phyloP scores from a whole-genome alignment of 371 early-diverging fungal species.

The Zopfochytrium polystomum region DNA sequence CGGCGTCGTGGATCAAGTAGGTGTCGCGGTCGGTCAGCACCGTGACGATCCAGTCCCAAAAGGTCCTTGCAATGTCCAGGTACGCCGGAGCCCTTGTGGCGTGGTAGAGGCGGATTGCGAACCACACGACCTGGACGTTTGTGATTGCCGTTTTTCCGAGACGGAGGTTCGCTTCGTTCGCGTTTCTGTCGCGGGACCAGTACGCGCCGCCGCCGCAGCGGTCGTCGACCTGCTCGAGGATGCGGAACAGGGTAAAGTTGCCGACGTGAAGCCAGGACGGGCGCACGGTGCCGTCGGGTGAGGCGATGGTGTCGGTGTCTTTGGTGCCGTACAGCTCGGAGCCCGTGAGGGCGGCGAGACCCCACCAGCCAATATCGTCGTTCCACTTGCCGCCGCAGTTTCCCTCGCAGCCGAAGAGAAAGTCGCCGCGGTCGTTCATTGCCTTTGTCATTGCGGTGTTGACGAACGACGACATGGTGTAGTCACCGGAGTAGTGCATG shows the following conservation, averaged over 20 bases:
- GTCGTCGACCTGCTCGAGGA: constrained; percentile 35
- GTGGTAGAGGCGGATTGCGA: constrained; percentile 31
- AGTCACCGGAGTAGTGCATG: not conserved
- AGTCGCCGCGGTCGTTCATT: not conserved
- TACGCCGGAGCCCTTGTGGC: constrained; percentile 28
- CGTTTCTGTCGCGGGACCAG: constrained; percentile 38
- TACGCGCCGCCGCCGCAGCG: constrained; percentile 43
- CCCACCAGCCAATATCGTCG: constrained; percentile 44
- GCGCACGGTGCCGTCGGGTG: constrained; percentile 6
- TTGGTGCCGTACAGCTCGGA: not conserved
- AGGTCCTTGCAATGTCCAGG: constrained; percentile 13
- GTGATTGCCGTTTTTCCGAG: constrained; percentile 43
- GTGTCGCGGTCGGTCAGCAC: constrained; percentile 8
- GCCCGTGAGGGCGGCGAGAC: constrained; percentile 1
- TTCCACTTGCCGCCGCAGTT: constrained; percentile 29
- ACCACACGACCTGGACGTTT: constrained; percentile 35
- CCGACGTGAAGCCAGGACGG: constrained; percentile 30
- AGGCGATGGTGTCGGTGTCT: not conserved
- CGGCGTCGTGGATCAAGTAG: constrained; percentile 10
- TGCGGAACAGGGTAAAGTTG: constrained; percentile 29
- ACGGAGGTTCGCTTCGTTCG: constrained; percentile 2
- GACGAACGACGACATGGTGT: not conserved
- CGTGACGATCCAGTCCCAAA: constrained; percentile 37
- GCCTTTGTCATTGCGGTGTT: not conserved
- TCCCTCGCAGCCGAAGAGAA: not conserved